phyloP scores from a whole-genome alignment of 495 filamentous ascomycete species.

The Recurvomyces mirabilis region DNA sequence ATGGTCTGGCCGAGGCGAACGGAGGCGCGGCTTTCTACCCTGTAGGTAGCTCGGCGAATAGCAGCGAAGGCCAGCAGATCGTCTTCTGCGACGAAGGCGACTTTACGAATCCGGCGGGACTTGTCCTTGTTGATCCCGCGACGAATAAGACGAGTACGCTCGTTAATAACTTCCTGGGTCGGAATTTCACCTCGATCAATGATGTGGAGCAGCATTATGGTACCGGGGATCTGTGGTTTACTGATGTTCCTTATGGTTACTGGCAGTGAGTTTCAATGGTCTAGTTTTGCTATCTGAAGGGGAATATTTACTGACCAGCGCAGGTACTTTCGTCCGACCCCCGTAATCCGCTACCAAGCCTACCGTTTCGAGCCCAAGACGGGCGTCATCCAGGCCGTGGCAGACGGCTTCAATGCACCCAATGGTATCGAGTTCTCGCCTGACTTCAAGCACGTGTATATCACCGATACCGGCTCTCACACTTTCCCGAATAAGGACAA shows the following conservation, averaged over 20 bases:
- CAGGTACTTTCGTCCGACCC: conserved; percentile 26
- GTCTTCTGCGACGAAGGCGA: conserved; percentile 29
- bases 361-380: conserved; percentile 44
- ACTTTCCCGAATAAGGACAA: conserved; percentile 20
- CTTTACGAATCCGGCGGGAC: conserved; percentile 17
- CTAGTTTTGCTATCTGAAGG: not conserved
- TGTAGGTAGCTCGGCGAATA: conserved; percentile 14
- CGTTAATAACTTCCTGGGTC: conserved; percentile 16
- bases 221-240: conserved; percentile 22
- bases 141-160: conserved; percentile 7
- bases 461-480: conserved; percentile 34
- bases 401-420: conserved; percentile 39
- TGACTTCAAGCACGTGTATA: conserved; percentile 37
- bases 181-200: conserved; percentile 19
- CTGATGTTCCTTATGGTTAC: conserved; percentile 23
- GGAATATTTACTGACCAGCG: not conserved
- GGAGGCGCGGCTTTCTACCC: conserved; percentile 28
- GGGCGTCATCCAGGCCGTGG: conserved; percentile 38
- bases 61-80: conserved; percentile 19
- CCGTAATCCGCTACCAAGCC: conserved; percentile 32
- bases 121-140: conserved; percentile 13
- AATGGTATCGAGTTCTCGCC: conserved; percentile 41
- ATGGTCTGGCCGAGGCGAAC: conserved; percentile 22
- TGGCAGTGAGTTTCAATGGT: conserved; percentile 13
- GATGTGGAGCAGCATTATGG: conserved; percentile 17